Evolutionary conservation across 1,284 basidiomycete genomes (phyloP), one percentile per base, ranked within the genome.

Genomic region (Ceratobasidium sp.): DNA sequence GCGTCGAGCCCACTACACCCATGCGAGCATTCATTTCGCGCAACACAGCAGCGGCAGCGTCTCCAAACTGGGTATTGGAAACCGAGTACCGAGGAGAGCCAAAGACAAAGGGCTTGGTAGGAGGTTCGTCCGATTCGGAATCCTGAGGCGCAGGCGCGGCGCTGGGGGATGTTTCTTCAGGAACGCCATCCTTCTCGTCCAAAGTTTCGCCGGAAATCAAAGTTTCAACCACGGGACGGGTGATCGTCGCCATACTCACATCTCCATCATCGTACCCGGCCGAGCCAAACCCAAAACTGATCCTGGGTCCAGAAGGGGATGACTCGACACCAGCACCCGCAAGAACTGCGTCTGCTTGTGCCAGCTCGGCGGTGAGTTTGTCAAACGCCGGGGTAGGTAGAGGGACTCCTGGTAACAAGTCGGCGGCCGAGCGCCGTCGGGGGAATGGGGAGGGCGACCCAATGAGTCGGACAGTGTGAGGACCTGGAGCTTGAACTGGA

Each of bases 21-120:
- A 93, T 84, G 1, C 90, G 86, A 59, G 84, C 82, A 78, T 92
- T 92, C 89, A 93, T 92, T 79, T 93, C 92, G 55, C 88, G 88
- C 30, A 93, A 81, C 21, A 93, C 87, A 28, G 84, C 85, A 23
- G 86, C 83, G 0, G 90, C 88, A 0, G 88, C 87, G 5, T 81
- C 80, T 64, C 84, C 83, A 79, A 92, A 91, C 72, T 89, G 86
- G 9, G 80, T 80, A 76, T 90, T 88, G 43, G 87, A 87, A 46
- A 86, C 83, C 60, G 82, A 82, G 76, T 90, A 82, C 72, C 85
- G 84, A 10, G 89, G 88, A 0, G 91, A 92, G 32, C 91, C 91
- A 77, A 92, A 92, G 23, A 91, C 77, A 80, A 92, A 92, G 0
- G 88, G 85, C 21, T 80, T 75, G 71, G 77, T 83, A 77, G 77